A percentile compares a stretch with the other conserved stretches of the same genome.
Evolutionary conservation across 2,329 filamentous ascomycete species (phyloP).

Genomic region (Clarireedia homoeocarpa): DNA sequence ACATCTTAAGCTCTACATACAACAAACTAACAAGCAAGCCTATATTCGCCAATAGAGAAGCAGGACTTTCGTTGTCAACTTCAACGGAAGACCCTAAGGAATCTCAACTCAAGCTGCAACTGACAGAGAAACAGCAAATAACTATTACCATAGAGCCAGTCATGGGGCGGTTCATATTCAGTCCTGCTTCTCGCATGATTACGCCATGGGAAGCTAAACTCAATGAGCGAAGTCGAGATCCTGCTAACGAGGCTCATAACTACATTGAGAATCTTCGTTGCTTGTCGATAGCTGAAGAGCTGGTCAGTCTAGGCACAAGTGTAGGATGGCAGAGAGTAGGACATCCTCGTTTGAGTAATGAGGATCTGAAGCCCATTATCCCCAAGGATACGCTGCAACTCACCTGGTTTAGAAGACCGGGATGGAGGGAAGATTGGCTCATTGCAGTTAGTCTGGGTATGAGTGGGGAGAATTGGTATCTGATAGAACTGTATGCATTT

Average conservation of each 20-base stretch:
- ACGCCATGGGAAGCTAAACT: constrained; percentile 55
- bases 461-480: constrained; percentile 72
- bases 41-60: constrained; percentile 52
- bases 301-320: constrained; percentile 51
- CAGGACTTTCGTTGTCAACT: constrained; percentile 49
- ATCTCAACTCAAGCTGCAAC: constrained; percentile 60
- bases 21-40: constrained; percentile 49
- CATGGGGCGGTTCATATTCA: constrained; percentile 67
- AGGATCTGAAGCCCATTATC: constrained; percentile 51
- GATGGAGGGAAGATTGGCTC: constrained; percentile 69
- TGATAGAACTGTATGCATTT: constrained; percentile 49
- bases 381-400: constrained; percentile 55
- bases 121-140: constrained; percentile 55
- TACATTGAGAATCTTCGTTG: constrained; percentile 56
- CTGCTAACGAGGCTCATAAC: constrained; percentile 47
- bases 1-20: constrained; percentile 62
- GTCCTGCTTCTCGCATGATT: constrained; percentile 52
- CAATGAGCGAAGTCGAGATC: constrained; percentile 48
- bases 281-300: constrained; percentile 50
- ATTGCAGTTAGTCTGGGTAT: constrained; percentile 63
- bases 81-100: constrained; percentile 56
- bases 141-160: constrained; percentile 66
- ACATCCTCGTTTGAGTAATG: constrained; percentile 36
- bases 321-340: constrained; percentile 52
- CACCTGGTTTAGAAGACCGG: constrained; percentile 60